Base-by-base conservation (phyloP, 1,284 basidiomycete genomes). In the Vanrija sp. region DNA sequence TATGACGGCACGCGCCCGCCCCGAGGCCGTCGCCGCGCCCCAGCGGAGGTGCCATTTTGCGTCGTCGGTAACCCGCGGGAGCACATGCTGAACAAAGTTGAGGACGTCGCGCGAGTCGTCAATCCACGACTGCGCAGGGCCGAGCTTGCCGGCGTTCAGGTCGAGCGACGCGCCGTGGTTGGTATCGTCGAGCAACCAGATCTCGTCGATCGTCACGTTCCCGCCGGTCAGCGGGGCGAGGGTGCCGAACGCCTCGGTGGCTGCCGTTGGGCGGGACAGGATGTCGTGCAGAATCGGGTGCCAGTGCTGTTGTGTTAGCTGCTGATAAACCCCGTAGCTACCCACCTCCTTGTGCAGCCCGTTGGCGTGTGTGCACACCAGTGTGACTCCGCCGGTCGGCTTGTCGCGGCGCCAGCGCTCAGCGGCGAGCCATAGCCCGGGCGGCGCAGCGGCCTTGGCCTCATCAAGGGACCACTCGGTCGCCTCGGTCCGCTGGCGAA, bases 321-420 rank as follows among this genome's bases (percentile, higher is more conserved):
- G 15, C 6, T 18, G 8, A 14, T 6, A 28, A 29, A 2, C 7
- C 15, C 18, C 12, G 34, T 34, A 12, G 14, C 18, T 5, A 64
- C 82, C 55, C 51, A 84, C 88, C 83, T 91, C 88, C 72, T 91
- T 91, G 60, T 84, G 84, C 65, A 91, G 85, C 6, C 90, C 89
- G 71, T 88, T 92, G 1, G 87, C 89, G 67, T 91, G 89, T 6
- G 83, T 82, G 42, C 87, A 76, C 56, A 92, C 81, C 40, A 92
- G 74, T 0, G 88, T 91, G 42, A 87, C 83, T 0, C 63, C 60
- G 28, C 53, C 66, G 15, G 63, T 65, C 18, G 40, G 43, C 9
- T 23, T 25, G 6, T 44, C 48, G 34, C 60, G 51, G 4, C 23
- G 43, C 63, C 60, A 65, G 5, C 63, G 49, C 54, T 66, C 63